phyloP scores from a whole-genome alignment of 805 yeast species.

The Candida rishiriensis region DNA sequence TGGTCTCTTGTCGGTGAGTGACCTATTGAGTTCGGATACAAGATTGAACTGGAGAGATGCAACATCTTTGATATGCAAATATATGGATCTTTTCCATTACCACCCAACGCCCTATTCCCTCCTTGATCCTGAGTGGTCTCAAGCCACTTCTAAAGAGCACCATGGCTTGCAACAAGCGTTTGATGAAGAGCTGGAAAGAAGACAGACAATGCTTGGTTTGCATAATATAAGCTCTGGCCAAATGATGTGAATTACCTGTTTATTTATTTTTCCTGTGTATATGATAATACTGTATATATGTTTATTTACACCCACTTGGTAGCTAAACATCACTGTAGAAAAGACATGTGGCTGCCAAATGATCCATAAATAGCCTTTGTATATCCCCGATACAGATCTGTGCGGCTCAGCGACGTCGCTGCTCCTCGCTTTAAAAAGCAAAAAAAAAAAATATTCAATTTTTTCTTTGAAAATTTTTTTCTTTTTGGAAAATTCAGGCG shows the following conservation, averaged over 20 bases:
- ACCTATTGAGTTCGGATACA: conserved; percentile 4
- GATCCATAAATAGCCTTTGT: too few relatives aligned
- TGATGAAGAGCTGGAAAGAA: conserved; percentile 3
- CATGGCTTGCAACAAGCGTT: conserved; percentile 5
- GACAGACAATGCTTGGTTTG: conserved; percentile 13
- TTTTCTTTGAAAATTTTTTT: too few relatives aligned
- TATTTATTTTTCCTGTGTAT: not conserved
- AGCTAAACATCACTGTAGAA: too few relatives aligned
- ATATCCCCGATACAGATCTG: not conserved
- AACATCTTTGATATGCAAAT: conserved; percentile 18
- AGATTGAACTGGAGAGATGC: conserved; percentile 19
- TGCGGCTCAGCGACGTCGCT: not conserved
- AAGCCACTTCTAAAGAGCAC: conserved; percentile 6
- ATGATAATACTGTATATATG: too few relatives aligned
- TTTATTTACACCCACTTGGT: too few relatives aligned
- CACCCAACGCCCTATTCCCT: conserved; percentile 18
- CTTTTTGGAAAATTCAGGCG: too few relatives aligned
- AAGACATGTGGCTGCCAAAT: too few relatives aligned
- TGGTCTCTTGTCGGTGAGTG: conserved; percentile 16
- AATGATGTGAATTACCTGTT: conserved; percentile 7
- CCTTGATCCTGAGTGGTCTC: conserved; percentile 10
- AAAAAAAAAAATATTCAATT: too few relatives aligned
- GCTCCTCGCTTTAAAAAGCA: too few relatives aligned
- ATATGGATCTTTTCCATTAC: conserved; percentile 19
- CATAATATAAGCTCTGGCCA: conserved; percentile 10